Base-by-base conservation (phyloP, 345 rosid species). In the Gossypium arboreum region DNA sequence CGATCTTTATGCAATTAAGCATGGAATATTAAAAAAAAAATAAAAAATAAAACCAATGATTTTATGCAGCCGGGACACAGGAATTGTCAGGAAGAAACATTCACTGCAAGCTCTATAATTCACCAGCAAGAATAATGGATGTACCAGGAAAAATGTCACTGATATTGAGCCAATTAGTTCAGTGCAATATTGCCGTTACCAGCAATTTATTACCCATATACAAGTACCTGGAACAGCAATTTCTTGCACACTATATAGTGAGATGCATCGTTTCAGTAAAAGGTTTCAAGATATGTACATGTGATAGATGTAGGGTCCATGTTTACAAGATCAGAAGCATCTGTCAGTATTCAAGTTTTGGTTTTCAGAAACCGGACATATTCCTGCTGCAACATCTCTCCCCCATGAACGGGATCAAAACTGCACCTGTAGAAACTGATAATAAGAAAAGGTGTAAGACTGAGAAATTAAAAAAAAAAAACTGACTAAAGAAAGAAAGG, bases 371-470 rank as follows among this genome's bases (percentile, higher is more conserved):
- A 87, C 60, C 85, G 82, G 43, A 81, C 83, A 67, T 86, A 88
- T 75, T 90, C 94, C 80, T 50, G 87, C 86, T 85, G 92, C 76
- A 75, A 57, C 92, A 90, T 86, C 77, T 85, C 82, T 57, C 94
- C 90, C 47, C 92, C 92, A 41, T 86, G 76, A 41, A 80, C 78
- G 2, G 88, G 89, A 82, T 90, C 90, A 43, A 90, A 90, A 54
- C 84, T 83, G 85, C 90, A 88, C 79, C 90, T 86, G 76, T 86
- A 86, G 76, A 90, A 88, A 79, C 94, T 90, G 90, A 63, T 11
- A 29, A 48, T 44, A 48, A 20, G 7, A 51, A 39, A 71, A 50
- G 68, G 15, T 18, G 15, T 27, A 43, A 76, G 76, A 34, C 18
- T 41, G 48, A 12, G 17, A 22, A 13, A 60, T 47, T 22, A 6